These are phyloP conservation scores for Melampsora abietis-canadensis DNA, from an alignment of 1,284 basidiomycete species.

Conservation along the genomic window DNA sequence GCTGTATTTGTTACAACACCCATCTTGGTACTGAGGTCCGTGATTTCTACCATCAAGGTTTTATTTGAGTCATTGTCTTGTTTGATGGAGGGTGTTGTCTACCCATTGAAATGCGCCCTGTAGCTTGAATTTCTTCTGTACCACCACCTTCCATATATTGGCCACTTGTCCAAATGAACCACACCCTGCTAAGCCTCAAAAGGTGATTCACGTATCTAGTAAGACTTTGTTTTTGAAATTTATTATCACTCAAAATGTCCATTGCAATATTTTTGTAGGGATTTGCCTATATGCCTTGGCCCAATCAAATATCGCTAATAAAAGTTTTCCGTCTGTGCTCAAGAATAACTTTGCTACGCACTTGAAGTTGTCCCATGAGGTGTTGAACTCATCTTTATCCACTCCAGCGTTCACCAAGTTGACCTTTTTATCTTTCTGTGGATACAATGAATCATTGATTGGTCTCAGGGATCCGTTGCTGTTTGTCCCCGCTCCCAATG, in stretches of 20 bases:
- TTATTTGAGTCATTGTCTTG: too few relatives aligned
- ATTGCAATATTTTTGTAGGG: too few relatives aligned
- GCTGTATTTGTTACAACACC: neutral
- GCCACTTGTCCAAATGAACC: slow-evolving; percentile 13
- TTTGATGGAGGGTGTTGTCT: neutral
- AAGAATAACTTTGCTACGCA: too few relatives aligned
- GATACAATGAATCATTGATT: slow-evolving; percentile 6
- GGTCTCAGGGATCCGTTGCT: slow-evolving; percentile 10
- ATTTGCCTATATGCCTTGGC: too few relatives aligned
- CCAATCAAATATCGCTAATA: too few relatives aligned
- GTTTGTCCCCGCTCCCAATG: neutral
- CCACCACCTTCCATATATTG: neutral
- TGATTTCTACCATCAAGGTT: neutral
- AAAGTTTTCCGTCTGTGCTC: too few relatives aligned
- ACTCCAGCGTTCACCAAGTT: too few relatives aligned
- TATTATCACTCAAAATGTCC: too few relatives aligned
- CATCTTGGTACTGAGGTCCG: neutral
- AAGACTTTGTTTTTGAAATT: too few relatives aligned
- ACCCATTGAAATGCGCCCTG: slow-evolving; percentile 4
- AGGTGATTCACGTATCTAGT: neutral
- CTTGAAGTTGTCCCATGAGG: too few relatives aligned
- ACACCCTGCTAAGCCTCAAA: neutral
- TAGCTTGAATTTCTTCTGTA: neutral
- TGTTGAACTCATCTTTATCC: too few relatives aligned
- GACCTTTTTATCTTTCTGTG: neutral